Evolutionary conservation across 306 rosid genomes (phyloP).

Genomic region (Benincasa hispida): DNA sequence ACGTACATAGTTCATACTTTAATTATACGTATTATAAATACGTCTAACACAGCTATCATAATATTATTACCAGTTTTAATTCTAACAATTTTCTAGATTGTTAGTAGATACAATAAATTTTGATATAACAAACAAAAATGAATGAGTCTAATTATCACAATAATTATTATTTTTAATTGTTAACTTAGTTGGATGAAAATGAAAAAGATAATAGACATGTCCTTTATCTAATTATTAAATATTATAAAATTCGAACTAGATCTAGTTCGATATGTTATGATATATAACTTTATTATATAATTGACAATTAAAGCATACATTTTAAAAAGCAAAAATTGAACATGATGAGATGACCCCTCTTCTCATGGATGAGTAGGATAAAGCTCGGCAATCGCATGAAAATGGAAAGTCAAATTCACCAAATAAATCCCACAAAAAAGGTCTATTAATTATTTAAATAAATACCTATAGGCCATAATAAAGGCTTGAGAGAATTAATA

Average conservation of each 20-base stretch:
- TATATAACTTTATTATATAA: background rate
- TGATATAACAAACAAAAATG: background rate
- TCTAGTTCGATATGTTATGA: background rate
- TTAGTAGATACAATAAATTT: too few species aligned
- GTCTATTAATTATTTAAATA: background rate
- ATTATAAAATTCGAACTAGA: background rate
- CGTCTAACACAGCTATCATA: too few species aligned
- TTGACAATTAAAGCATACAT: background rate
- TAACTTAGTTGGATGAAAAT: background rate
- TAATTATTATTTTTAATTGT: background rate
- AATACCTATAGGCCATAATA: background rate
- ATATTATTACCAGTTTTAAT: too few species aligned
- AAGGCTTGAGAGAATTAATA: background rate
- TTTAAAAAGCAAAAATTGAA: background rate
- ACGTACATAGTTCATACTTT: too few species aligned
- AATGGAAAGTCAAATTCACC: background rate
- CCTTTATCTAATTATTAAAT: background rate
- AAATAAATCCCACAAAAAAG: background rate
- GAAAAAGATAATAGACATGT: background rate
- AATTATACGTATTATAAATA: too few species aligned
- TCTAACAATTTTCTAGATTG: too few species aligned
- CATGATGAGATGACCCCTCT: background rate
- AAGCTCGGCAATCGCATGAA: background rate
- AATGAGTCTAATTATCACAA: background rate
- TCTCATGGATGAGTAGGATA: background rate